phyloP scores from a whole-genome alignment of 352 stramenopile genomes.

The Phytophthora sp. region DNA sequence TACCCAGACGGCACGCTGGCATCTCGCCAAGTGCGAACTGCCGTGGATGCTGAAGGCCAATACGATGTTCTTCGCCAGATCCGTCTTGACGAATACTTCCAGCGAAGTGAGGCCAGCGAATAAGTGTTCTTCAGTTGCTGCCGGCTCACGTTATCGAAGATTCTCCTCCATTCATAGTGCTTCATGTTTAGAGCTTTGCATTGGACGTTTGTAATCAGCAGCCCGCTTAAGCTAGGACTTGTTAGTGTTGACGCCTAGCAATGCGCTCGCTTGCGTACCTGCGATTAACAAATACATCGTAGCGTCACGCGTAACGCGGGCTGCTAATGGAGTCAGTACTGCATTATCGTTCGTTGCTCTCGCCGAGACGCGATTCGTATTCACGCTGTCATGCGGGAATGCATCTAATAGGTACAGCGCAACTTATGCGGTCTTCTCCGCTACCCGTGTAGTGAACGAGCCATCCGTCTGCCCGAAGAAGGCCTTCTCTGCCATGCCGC shows the following conservation, averaged over 20 bases:
- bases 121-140: not conserved
- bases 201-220: too few species aligned
- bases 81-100: constrained; percentile 74
- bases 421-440: constrained; percentile 31
- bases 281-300: constrained; percentile 17
- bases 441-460: constrained; percentile 70
- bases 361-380: not conserved
- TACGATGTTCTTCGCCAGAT: constrained; percentile 80
- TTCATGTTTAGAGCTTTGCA: constrained; percentile 43
- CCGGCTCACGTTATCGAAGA: not conserved
- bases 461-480: constrained; percentile 89
- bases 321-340: constrained; percentile 13
- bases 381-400: not conserved
- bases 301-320: not conserved
- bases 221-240: too few species aligned
- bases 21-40: constrained; percentile 69
- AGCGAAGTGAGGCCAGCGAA: constrained; percentile 31
- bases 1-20: constrained; percentile 70
- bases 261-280: too few species aligned
- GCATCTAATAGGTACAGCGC: not conserved
- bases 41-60: constrained; percentile 71
- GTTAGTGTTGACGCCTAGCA: too few species aligned
- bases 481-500: constrained; percentile 87
- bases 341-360: constrained; percentile 9
- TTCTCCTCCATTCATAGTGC: constrained; percentile 15